Base-by-base conservation (phyloP, 140 eudicot species). In the Erigeron philadelphicus region DNA sequence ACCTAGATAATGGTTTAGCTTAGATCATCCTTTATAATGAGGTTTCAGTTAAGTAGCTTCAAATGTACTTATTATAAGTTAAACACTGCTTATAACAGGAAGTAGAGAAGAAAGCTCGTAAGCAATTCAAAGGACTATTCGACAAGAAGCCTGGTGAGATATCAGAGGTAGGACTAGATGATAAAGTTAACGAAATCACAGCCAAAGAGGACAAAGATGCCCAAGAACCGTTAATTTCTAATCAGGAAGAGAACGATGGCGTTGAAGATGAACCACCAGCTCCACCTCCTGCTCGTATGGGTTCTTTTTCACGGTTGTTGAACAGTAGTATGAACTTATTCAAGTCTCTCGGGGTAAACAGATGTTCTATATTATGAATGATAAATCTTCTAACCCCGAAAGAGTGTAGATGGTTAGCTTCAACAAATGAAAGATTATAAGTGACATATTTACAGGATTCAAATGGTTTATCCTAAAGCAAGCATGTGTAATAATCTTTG, bases 61-160 rank as follows among this genome's bases (percentile, higher is more conserved):
- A 25, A 9, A 5, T 13, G 5, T 4, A 40, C 19, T 23, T 56
- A 0, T 1, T 43, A 61, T 25, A 70, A 46, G 35, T 16, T 42
- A 72, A 61, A 48, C 40, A n/a, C 44, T 64, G 65, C 56, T 52
- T 43, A 55, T 61, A 71, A 67, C 87, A 93, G 96, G 97, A 94
- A 64, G 86, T 80, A 7, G 79, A 82, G 45, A 80, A 74, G 84
- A 90, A 87, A 74, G 95, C 85, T 0, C 85, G 93, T 21, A 80
- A 85, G 73, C 99, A 94, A 61, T 94, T 94, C 56, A 94, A 94
- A 84, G 99, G 99, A 67, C 74, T 94, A 19, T 89, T 94, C 21
- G 99, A 94, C 88, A 94, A 87, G 81, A 89, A 85, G 66, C 99
- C 99, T 40, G 99, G 99, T 40, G 99, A 89, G 43, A 94, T 94